A percentile compares a stretch with the other conserved stretches of the same genome.
Evolutionary conservation across 139 green algal species (phyloP).

Genomic region (Astrephomene gubernaculifera): DNA sequence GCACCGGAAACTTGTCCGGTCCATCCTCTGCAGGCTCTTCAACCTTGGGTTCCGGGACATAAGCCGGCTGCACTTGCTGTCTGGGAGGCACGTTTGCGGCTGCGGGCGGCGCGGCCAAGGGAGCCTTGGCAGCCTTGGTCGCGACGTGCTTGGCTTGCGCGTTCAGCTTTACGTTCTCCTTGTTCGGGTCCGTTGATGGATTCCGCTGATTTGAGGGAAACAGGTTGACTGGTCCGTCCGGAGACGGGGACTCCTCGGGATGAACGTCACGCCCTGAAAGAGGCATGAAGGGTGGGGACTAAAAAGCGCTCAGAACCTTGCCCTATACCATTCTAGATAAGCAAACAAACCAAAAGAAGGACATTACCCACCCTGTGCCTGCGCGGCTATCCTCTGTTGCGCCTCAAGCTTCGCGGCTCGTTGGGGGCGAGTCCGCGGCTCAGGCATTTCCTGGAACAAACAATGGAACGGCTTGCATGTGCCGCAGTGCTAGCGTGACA

Average conservation of each 20-base stretch:
- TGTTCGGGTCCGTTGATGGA: conserved; percentile 33
- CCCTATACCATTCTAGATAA: background rate
- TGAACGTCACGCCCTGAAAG: conserved; percentile 28
- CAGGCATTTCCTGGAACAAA: conserved; percentile 17
- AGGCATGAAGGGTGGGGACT: background rate
- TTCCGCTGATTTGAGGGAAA: conserved; percentile 34
- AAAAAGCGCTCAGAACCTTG: background rate
- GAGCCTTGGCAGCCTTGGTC: conserved; percentile 39
- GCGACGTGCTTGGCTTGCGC: conserved; percentile 30
- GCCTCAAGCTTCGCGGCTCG: conserved; percentile 39
- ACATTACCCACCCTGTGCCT: background rate
- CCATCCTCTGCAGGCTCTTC: conserved; percentile 39
- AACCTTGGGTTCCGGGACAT: conserved; percentile 18
- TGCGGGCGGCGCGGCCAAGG: conserved; percentile 21
- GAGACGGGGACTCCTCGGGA: conserved; percentile 15
- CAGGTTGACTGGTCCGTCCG: conserved; percentile 31
- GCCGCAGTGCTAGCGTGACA: background rate
- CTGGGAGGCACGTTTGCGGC: conserved; percentile 1
- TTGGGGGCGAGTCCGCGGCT: conserved; percentile 29
- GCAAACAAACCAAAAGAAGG: too few species aligned
- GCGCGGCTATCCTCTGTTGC: conserved; percentile 28
- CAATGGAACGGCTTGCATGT: conserved; percentile 21
- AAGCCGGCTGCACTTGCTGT: background rate
- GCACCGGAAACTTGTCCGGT: conserved; percentile 40
- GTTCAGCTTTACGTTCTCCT: conserved; percentile 44